Conservation (phyloP, 257 asterid genomes). For the Primulina huaijiensis region DNA sequence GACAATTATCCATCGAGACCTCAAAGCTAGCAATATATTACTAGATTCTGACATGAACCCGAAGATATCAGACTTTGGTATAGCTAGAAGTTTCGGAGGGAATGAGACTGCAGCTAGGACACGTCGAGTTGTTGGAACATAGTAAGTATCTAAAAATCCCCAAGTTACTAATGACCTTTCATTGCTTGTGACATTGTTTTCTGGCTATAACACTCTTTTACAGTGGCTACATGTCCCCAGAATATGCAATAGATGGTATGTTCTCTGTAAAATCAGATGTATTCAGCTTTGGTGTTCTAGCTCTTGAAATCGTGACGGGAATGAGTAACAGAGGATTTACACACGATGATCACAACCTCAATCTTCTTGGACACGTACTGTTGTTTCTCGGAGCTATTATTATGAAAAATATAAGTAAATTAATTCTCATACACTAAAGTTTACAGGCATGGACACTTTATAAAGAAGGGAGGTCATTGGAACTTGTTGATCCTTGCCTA, state of each 20-base stretch:
- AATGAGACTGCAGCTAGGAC: slow-evolving; percentile 28
- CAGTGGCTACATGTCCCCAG: slow-evolving; percentile 42
- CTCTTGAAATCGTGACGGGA: slow-evolving; percentile 39
- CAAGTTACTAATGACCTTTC: neutral
- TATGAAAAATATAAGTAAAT: neutral
- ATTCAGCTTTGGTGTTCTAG: slow-evolving; percentile 37
- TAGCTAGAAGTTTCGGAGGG: slow-evolving; percentile 43
- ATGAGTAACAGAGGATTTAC: slow-evolving; percentile 34
- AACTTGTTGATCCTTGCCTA: slow-evolving; percentile 26
- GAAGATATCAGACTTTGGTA: slow-evolving; percentile 49
- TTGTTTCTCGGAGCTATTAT: neutral
- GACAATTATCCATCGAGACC: slow-evolving; percentile 48
- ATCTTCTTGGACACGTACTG: slow-evolving; percentile 37
- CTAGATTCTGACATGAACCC: slow-evolving; percentile 44
- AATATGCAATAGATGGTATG: slow-evolving; percentile 32
- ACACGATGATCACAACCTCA: slow-evolving; percentile 29
- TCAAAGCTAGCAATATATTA: slow-evolving; percentile 43
- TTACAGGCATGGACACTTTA: slow-evolving; percentile 39
- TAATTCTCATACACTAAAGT: neutral
- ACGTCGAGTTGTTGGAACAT: slow-evolving; percentile 34
- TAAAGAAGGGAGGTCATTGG: slow-evolving; percentile 35
- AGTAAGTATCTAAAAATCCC: slow-evolving; percentile 25
- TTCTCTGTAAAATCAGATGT: slow-evolving; percentile 38
- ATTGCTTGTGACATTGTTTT: neutral
- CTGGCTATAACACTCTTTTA: slow-evolving; percentile 10